Base-by-base conservation (phyloP, 1,139 yeast species). In the Kodamaea alishanica region DNA sequence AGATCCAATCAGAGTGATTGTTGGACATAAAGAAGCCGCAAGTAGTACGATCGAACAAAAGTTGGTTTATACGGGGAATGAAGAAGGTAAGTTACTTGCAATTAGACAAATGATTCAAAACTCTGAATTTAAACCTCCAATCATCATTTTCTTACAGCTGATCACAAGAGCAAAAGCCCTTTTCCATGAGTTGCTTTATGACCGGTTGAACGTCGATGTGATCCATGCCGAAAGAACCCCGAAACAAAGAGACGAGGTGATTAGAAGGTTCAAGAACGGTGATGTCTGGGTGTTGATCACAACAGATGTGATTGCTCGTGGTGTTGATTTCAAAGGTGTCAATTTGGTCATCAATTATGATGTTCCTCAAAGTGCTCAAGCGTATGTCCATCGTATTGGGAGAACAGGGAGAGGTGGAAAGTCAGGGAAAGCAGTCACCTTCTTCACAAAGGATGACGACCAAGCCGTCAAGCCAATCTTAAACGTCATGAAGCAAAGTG, bases 331-430 rank as follows among this genome's bases (percentile, higher is more conserved):
- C 68, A 88, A 88, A 56, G 97, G 97, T 30, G 95, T 94, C 30
- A 90, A 90, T 55, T 63, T 92, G 45, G 97, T 94, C 26, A 86
- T 94, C 50, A 94, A 94, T 63, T 94, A 92, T 59, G 99, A 94
- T 64, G 96, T 92, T 5, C 99, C 99, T 10, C 88, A 82, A 52
- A 78, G 85, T 37, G 88, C 97, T 0, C 97, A 92, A 61, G 84
- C 96, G 0, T 94, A 94, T 60, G 96, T 94, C 32, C 99, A 94
- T 62, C 79, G 99, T 66, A 88, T 94, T 52, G 99, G 99, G 61
- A 84, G 99, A 71, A 92, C 98, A 2, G 99, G 98, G 49, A 83
- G 99, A 72, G 96, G 92, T 36, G 96, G 96, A 1, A 79, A 84
- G 48, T 55, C 66, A 3, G 98, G 98, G 44, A 76, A 74, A 51